phyloP scores from a whole-genome alignment of 768 basidiomycete species.

The Phaffia tasmanica region DNA sequence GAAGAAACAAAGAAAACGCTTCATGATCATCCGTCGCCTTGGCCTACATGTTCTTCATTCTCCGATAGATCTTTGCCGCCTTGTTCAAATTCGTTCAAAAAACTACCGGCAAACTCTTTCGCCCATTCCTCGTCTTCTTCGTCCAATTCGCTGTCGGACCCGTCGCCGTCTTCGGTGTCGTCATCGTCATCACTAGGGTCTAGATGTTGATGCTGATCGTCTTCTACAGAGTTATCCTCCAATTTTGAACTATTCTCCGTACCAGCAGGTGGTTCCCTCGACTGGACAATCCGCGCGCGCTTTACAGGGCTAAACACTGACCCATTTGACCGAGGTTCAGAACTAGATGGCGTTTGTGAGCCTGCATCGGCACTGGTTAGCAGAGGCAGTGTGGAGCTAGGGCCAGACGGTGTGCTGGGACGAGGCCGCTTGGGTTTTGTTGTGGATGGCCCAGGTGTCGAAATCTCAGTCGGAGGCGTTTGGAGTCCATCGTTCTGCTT shows the following conservation, averaged over 20 bases:
- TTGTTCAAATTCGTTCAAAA: neutral
- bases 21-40: too few species aligned
- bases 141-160: neutral
- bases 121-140: constrained; percentile 20
- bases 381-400: neutral
- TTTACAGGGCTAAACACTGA: neutral
- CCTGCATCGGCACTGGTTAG: neutral
- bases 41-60: too few species aligned
- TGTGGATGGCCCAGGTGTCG: too few species aligned
- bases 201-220: constrained; percentile 22
- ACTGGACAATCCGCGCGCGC: neutral
- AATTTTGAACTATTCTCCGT: constrained; percentile 4
- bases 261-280: neutral
- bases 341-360: neutral
- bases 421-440: too few species aligned
- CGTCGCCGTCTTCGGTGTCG: constrained; percentile 32
- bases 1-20: too few species aligned
- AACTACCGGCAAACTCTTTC: constrained; percentile 12
- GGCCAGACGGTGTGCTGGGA: neutral
- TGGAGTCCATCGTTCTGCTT: neutral
- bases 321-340: neutral
- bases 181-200: constrained; percentile 41
- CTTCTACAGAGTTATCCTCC: constrained; percentile 27
- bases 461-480: neutral
- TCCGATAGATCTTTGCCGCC: too few species aligned